A percentile compares a stretch with the other conserved stretches of the same genome.
Conservation (phyloP, 176 grass and related monocot species). For the Aegilops bicornis region DNA sequence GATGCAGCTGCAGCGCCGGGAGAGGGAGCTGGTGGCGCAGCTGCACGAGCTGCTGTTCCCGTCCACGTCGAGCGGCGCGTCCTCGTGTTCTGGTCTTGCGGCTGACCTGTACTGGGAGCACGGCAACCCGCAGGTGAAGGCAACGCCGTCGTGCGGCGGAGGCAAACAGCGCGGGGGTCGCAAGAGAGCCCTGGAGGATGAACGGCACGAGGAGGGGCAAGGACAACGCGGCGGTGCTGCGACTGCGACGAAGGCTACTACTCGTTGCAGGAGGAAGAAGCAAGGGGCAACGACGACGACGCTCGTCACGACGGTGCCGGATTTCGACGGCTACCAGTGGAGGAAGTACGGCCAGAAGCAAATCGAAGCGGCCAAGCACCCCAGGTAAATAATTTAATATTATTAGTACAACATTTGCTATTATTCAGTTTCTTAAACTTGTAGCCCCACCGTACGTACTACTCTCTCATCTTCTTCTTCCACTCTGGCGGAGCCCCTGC, state of each 20-base stretch:
- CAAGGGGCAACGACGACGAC: neutral
- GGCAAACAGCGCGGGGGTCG: neutral
- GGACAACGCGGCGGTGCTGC: neutral
- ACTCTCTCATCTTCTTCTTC: too few species aligned
- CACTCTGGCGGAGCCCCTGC: too few species aligned
- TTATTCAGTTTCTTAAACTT: neutral
- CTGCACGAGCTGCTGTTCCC: slow-evolving; percentile 12
- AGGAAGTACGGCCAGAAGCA: slow-evolving; percentile 57
- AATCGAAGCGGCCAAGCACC: slow-evolving; percentile 31
- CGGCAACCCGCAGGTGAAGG: neutral
- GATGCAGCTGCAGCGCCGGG: neutral
- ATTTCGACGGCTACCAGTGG: slow-evolving; percentile 54
- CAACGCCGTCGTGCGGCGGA: neutral
- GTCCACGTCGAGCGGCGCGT: neutral
- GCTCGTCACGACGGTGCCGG: slow-evolving; percentile 26
- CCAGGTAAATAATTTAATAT: slow-evolving; percentile 2
- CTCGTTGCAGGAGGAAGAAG: slow-evolving; percentile 1
- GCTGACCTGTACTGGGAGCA: neutral
- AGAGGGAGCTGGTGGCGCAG: slow-evolving; percentile 33
- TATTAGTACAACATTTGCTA: too few species aligned
- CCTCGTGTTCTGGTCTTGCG: neutral
- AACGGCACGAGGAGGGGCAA: neutral
- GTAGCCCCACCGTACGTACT: neutral
- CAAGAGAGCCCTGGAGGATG: slow-evolving; percentile 6
- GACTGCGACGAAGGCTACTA: neutral